A percentile compares a stretch with the other conserved stretches of the same genome.
Evolutionary conservation across 108 stramenopile species (phyloP).

Genomic region (Cyclotella kingstonii): DNA sequence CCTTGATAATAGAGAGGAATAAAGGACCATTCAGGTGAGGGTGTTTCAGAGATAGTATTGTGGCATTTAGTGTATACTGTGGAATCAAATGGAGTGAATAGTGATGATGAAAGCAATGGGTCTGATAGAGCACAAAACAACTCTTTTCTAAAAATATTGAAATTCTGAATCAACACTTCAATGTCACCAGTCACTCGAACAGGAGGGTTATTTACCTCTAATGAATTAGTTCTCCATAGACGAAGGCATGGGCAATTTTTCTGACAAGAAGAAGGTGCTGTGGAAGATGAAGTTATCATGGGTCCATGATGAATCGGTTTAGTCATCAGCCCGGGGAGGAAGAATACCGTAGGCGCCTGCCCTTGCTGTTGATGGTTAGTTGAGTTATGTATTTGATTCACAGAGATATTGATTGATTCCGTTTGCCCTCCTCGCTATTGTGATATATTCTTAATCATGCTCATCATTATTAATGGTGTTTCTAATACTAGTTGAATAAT

Average conservation of each 20-base stretch:
- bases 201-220: slow-evolving; percentile 19
- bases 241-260: slow-evolving; percentile 33
- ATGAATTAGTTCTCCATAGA: slow-evolving; percentile 23
- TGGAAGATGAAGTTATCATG: too few relatives aligned
- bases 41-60: background rate
- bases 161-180: slow-evolving; percentile 17
- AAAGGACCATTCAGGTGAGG: slow-evolving; percentile 40
- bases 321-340: slow-evolving; percentile 31
- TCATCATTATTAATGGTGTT: background rate
- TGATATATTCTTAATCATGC: background rate
- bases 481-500: background rate
- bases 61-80: slow-evolving; percentile 26
- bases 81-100: slow-evolving; percentile 34
- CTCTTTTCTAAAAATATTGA: slow-evolving; percentile 22
- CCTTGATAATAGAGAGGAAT: slow-evolving; percentile 40
- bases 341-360: slow-evolving; percentile 42
- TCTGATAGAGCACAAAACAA: slow-evolving; percentile 5
- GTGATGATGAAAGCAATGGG: background rate
- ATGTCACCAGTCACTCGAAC: slow-evolving; percentile 31
- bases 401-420: background rate
- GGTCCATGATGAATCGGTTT: slow-evolving; percentile 23
- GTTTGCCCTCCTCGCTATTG: background rate
- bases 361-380: slow-evolving; percentile 30
- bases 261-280: too few relatives aligned
- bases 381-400: too few relatives aligned